These are phyloP conservation scores for Monilinia aucupariae DNA, from an alignment of 2,329 filamentous ascomycete species.

Conservation along the genomic window DNA sequence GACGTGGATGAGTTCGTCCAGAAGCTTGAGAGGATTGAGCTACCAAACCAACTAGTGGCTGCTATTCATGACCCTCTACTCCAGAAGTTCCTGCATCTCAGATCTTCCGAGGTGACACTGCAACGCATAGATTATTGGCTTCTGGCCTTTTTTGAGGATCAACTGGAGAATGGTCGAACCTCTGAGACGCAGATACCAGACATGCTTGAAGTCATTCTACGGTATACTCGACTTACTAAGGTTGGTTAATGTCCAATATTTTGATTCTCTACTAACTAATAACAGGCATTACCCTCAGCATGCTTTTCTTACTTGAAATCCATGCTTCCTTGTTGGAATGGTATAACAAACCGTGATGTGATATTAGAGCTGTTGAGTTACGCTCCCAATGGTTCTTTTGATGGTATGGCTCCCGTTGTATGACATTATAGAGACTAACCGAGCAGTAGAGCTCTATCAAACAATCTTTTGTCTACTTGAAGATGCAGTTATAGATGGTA, in stretches of 20 bases:
- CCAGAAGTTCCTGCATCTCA: conserved; percentile 68
- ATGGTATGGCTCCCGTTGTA: conserved; percentile 40
- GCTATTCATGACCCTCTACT: conserved; percentile 70
- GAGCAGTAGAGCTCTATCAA: conserved; percentile 44
- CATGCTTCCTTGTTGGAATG: conserved; percentile 59
- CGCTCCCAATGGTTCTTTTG: conserved; percentile 50
- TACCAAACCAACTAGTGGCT: conserved; percentile 76
- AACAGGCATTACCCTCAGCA: conserved; percentile 35
- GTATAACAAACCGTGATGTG: conserved; percentile 45
- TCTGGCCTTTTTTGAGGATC: conserved; percentile 49
- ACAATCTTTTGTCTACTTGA: conserved; percentile 50
- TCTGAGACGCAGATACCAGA: conserved; percentile 47
- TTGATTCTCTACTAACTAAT: conserved; percentile 20
- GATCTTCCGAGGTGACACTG: conserved; percentile 48
- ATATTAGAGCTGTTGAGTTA: conserved; percentile 56
- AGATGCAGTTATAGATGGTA: conserved; percentile 45
- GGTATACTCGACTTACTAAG: conserved; percentile 53
- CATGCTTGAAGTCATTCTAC: conserved; percentile 50
- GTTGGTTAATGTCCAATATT: conserved; percentile 35
- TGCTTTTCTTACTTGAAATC: conserved; percentile 45
- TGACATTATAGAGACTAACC: not conserved
- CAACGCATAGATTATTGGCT: conserved; percentile 57
- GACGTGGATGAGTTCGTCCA: conserved; percentile 63
- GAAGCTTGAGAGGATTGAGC: conserved; percentile 70
- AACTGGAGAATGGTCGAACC: conserved; percentile 46